phyloP scores from a whole-genome alignment of 2,329 filamentous ascomycete species.

The Ophiocordyceps sinensis region DNA sequence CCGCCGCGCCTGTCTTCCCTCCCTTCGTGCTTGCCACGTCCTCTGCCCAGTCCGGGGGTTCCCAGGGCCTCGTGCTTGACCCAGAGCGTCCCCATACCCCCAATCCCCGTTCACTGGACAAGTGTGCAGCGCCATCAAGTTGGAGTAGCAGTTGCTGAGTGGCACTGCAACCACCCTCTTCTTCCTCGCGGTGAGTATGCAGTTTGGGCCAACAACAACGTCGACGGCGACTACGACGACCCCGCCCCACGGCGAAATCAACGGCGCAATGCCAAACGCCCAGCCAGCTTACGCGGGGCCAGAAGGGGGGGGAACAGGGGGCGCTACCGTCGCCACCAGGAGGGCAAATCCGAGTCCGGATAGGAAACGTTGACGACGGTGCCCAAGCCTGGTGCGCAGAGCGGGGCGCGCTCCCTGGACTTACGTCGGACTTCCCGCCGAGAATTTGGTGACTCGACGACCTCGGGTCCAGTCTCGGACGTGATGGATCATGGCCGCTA shows the following conservation, averaged over 20 bases:
- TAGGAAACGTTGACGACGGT: conserved; percentile 1
- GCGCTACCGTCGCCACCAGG: background rate
- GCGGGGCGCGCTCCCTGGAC: background rate
- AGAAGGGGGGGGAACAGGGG: background rate
- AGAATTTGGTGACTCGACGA: background rate
- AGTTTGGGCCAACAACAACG: conserved; percentile 8
- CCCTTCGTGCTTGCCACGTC: conserved; percentile 13
- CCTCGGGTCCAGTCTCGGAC: background rate
- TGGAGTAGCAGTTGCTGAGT: conserved; percentile 5
- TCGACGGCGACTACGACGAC: conserved; percentile 17
- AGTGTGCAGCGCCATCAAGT: conserved; percentile 5
- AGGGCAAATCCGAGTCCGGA: background rate
- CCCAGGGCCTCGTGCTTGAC: conserved; percentile 14
- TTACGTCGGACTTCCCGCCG: background rate
- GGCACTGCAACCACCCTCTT: conserved; percentile 23
- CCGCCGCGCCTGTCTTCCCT: conserved; percentile 30
- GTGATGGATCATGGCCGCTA: conserved; percentile 4
- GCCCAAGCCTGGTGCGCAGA: background rate
- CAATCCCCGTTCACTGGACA: conserved; percentile 10
- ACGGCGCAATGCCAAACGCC: conserved; percentile 4
- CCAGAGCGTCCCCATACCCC: conserved; percentile 20
- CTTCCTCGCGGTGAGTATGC: conserved; percentile 35
- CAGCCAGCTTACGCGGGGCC: background rate
- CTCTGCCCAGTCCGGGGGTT: conserved; percentile 11
- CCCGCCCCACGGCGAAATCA: conserved; percentile 11